Percentiles rank a stretch among this genome's conserved stretches.
Evolutionary conservation across 306 rosid species (phyloP).

Genomic region (Medicago truncatula): DNA sequence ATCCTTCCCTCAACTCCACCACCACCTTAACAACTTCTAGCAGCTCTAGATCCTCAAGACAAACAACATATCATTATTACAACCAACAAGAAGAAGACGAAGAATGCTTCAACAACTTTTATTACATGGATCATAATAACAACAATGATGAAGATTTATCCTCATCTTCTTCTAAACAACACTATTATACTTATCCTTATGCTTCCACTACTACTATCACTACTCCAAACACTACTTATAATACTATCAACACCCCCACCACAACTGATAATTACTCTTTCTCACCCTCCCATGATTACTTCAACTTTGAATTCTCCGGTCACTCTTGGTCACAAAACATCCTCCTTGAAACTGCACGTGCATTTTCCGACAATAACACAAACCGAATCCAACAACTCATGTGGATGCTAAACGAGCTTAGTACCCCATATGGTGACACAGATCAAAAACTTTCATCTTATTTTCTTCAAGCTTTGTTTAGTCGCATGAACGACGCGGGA

Average conservation of each 20-base stretch:
- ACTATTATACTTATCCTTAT: constrained; percentile 50
- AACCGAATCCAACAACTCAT: constrained; percentile 67
- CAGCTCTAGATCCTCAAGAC: constrained; percentile 74
- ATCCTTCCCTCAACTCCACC: constrained; percentile 89
- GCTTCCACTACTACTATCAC: neutral
- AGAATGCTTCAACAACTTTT: constrained; percentile 95
- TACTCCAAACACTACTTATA: constrained; percentile 28
- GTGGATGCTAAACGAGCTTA: constrained; percentile 93
- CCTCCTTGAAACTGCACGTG: constrained; percentile 70
- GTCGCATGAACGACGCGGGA: constrained; percentile 78
- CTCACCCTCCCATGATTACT: constrained; percentile 55
- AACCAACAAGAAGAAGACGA: constrained; percentile 53
- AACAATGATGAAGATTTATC: constrained; percentile 79
- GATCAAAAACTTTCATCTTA: constrained; percentile 79
- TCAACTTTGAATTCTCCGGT: constrained; percentile 64
- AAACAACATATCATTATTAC: constrained; percentile 41
- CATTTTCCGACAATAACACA: constrained; percentile 70
- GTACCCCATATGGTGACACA: constrained; percentile 79
- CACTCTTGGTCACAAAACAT: constrained; percentile 70
- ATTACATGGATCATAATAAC: constrained; percentile 87
- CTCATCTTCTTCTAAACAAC: constrained; percentile 77
- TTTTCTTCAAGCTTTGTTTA: constrained; percentile 82
- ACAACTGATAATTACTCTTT: constrained; percentile 48
- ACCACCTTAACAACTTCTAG: constrained; percentile 69
- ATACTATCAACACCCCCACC: constrained; percentile 27